Percentiles rank a stretch among this genome's conserved stretches.
Evolutionary conservation across 1,284 basidiomycete species (phyloP).

Genomic region (Sanghuangporus baumii): DNA sequence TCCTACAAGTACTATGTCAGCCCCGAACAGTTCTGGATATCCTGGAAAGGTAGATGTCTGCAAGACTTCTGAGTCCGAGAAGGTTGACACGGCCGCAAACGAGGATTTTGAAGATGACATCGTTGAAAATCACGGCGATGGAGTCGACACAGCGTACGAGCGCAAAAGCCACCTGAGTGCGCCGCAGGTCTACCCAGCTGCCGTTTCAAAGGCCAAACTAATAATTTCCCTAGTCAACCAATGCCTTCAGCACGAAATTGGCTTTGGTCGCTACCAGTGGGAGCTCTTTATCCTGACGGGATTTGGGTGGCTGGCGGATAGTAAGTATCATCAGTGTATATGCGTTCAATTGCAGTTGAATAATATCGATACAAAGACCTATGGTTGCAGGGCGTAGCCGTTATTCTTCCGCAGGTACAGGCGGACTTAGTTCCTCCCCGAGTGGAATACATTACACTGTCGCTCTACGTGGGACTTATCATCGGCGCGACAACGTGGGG

Average conservation of each 20-base stretch:
- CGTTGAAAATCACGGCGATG: slow-evolving; percentile 15
- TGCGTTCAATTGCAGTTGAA: not conserved
- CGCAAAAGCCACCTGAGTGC: slow-evolving; percentile 23
- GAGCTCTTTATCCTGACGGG: slow-evolving; percentile 55
- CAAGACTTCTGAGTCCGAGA: not conserved
- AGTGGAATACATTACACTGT: slow-evolving; percentile 47
- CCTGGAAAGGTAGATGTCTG: not conserved
- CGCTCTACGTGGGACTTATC: slow-evolving; percentile 54
- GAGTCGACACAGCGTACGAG: slow-evolving; percentile 25
- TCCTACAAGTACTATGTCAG: not conserved
- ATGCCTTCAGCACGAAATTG: slow-evolving; percentile 48
- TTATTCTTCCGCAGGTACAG: slow-evolving; percentile 43
- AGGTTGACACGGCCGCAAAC: not conserved
- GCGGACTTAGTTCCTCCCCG: slow-evolving; percentile 39
- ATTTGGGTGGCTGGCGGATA: slow-evolving; percentile 21
- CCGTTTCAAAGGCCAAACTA: not conserved
- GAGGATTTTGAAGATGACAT: not conserved
- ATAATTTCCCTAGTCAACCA: slow-evolving; percentile 33
- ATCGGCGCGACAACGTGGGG: slow-evolving; percentile 55
- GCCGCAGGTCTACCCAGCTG: not conserved
- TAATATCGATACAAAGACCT: slow-evolving; percentile 32
- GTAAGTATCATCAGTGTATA: not conserved
- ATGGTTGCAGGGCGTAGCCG: slow-evolving; percentile 51
- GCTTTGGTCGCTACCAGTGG: slow-evolving; percentile 56
- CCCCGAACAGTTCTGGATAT: not conserved